These are phyloP conservation scores for Glaciozyma martinii DNA, from an alignment of 768 basidiomycete species.

Conservation along the genomic window DNA sequence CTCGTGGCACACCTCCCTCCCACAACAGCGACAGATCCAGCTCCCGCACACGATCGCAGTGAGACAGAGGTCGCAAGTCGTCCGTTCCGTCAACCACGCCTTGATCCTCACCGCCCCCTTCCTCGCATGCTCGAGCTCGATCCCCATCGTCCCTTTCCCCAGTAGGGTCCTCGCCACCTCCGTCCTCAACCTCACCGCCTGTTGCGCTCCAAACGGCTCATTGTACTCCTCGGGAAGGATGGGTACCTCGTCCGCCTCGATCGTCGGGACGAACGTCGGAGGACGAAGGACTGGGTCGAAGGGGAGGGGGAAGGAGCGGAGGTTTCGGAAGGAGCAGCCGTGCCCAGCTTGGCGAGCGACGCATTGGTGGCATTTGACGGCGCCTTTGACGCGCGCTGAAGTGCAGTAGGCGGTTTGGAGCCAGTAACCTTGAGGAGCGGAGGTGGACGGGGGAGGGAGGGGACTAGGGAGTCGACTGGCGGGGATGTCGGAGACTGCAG, in stretches of 20 bases:
- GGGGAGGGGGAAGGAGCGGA: constrained; percentile 11
- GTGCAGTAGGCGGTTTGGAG: background rate
- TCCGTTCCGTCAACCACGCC: background rate
- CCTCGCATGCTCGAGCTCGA: too few relatives aligned
- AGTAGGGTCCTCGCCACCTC: background rate
- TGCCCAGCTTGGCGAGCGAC: background rate
- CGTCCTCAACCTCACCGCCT: background rate
- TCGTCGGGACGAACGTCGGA: background rate
- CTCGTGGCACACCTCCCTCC: background rate
- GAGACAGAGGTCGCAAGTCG: background rate
- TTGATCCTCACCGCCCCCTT: background rate
- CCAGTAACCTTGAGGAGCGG: background rate
- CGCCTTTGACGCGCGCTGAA: background rate
- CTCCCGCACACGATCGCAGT: background rate
- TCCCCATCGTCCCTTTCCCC: constrained; percentile 37
- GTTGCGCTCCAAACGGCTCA: background rate
- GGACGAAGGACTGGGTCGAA: too few relatives aligned
- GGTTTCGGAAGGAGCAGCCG: constrained; percentile 3
- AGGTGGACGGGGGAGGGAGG: background rate
- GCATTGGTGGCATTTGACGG: constrained; percentile 14
- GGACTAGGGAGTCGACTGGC: background rate
- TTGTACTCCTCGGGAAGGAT: constrained; percentile 4
- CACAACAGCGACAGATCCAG: background rate
- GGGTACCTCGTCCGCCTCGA: background rate
- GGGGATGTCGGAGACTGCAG: background rate